A percentile compares a stretch with the other conserved stretches of the same genome.
Evolutionary conservation across 1,284 basidiomycete genomes (phyloP).

Genomic region (Polyporus tsugae): DNA sequence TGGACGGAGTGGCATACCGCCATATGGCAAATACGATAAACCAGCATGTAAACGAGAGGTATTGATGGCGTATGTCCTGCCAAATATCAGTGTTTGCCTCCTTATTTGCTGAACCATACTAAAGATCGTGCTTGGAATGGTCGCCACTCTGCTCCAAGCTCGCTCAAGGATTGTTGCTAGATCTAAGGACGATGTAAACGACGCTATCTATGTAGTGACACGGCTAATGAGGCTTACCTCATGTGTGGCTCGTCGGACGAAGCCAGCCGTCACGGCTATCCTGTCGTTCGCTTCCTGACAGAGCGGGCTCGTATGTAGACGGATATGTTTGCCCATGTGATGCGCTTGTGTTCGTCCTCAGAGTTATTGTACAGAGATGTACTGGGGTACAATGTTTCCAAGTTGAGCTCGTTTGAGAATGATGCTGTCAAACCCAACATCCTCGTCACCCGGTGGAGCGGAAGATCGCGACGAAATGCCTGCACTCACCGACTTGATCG

Average conservation of each 20-base stretch:
- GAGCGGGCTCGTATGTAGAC: background rate
- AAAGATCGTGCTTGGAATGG: background rate
- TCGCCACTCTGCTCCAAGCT: background rate
- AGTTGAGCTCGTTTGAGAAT: background rate
- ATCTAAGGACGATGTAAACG: background rate
- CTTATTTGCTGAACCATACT: background rate
- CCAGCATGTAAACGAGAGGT: background rate
- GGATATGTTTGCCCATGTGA: background rate
- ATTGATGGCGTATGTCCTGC: background rate
- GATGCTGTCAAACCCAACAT: background rate
- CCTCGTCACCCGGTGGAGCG: background rate
- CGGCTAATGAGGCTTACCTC: background rate
- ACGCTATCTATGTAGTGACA: background rate
- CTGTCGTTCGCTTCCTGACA: constrained; percentile 1
- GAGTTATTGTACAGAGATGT: background rate
- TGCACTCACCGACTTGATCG: background rate
- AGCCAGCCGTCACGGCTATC: background rate
- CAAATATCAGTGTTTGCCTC: background rate
- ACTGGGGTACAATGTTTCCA: background rate
- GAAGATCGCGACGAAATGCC: background rate
- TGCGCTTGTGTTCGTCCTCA: background rate
- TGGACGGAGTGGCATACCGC: background rate
- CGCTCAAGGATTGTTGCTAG: background rate
- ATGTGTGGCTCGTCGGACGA: background rate
- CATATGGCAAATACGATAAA: background rate